Percentiles rank a stretch among this genome's conserved stretches.
These are phyloP conservation scores for Globisporangium yorkense DNA, from an alignment of 352 stramenopile genomes.

Conservation along the genomic window DNA sequence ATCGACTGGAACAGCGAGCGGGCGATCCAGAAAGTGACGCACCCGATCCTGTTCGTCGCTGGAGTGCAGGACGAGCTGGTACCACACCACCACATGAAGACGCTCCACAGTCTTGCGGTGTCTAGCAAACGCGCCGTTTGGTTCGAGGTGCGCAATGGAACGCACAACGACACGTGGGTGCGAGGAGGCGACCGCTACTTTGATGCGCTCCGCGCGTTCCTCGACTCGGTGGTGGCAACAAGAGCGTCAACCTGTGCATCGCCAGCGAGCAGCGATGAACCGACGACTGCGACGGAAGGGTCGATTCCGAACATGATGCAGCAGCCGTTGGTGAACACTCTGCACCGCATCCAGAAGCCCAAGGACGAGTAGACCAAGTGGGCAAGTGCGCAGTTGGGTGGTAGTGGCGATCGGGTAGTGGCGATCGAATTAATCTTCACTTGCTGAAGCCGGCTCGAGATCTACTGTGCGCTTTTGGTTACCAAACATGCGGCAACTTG, in stretches of 20 bases:
- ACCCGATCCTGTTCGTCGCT: constrained; percentile 90
- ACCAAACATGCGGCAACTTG: too few relatives aligned
- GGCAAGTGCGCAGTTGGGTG: too few relatives aligned
- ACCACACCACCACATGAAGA: constrained; percentile 86
- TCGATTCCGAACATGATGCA: constrained; percentile 67
- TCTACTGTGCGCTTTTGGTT: too few relatives aligned
- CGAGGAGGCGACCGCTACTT: constrained; percentile 88
- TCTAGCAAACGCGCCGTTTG: constrained; percentile 53
- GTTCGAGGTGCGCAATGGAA: constrained; percentile 82
- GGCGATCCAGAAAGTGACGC: constrained; percentile 49
- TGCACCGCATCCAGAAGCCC: constrained; percentile 24
- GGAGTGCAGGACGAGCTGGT: constrained; percentile 90
- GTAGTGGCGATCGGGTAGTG: too few relatives aligned
- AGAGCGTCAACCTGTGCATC: constrained; percentile 5
- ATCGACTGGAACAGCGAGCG: constrained; percentile 88
- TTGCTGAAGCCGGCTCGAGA: too few relatives aligned
- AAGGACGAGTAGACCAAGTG: constrained; percentile 18
- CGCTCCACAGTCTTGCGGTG: constrained; percentile 60
- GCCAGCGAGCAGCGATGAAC: constrained; percentile 4
- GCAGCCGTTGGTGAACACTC: constrained; percentile 42
- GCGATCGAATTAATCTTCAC: too few relatives aligned
- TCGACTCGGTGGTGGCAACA: constrained; percentile 34
- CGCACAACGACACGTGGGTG: constrained; percentile 94
- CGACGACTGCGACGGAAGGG: constrained; percentile 29
- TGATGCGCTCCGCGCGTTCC: constrained; percentile 54